These are phyloP conservation scores for Podospora fimiseda DNA, from an alignment of 495 filamentous ascomycete species.

Conservation along the genomic window DNA sequence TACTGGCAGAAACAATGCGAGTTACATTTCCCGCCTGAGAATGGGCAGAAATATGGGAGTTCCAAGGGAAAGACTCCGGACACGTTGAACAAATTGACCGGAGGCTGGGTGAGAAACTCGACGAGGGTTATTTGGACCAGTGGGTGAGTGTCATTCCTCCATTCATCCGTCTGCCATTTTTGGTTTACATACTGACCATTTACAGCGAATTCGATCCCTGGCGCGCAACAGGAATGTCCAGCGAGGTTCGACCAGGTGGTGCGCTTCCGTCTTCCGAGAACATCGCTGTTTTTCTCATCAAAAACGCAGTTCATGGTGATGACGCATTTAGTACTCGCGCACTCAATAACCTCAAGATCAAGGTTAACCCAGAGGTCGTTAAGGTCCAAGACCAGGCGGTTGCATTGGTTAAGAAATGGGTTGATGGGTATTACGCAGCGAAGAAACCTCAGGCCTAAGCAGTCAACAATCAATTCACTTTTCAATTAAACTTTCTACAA, in stretches of 20 bases:
- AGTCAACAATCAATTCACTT: too few relatives aligned
- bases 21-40: slow-evolving; percentile 50
- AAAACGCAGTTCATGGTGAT: slow-evolving; percentile 48
- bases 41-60: slow-evolving; percentile 47
- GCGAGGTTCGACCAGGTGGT: slow-evolving; percentile 49
- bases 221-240: slow-evolving; percentile 47
- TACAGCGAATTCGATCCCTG: slow-evolving; percentile 54
- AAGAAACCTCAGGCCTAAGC: slow-evolving; percentile 17
- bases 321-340: slow-evolving; percentile 42
- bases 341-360: slow-evolving; percentile 18
- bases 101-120: slow-evolving; percentile 49
- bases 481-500: too few relatives aligned
- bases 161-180: neutral
- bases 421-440: slow-evolving; percentile 30
- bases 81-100: slow-evolving; percentile 51
- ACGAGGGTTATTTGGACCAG: slow-evolving; percentile 55
- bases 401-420: slow-evolving; percentile 41
- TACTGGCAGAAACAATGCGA: slow-evolving; percentile 59
- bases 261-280: slow-evolving; percentile 38
- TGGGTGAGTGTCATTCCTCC: slow-evolving; percentile 38
- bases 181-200: neutral
- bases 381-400: slow-evolving; percentile 27
- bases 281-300: slow-evolving; percentile 49
- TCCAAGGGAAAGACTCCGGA: slow-evolving; percentile 44
- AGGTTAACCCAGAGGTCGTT: slow-evolving; percentile 37